Conservation (phyloP, 2,329 filamentous ascomycete species). For the Elsinoe australis region DNA sequence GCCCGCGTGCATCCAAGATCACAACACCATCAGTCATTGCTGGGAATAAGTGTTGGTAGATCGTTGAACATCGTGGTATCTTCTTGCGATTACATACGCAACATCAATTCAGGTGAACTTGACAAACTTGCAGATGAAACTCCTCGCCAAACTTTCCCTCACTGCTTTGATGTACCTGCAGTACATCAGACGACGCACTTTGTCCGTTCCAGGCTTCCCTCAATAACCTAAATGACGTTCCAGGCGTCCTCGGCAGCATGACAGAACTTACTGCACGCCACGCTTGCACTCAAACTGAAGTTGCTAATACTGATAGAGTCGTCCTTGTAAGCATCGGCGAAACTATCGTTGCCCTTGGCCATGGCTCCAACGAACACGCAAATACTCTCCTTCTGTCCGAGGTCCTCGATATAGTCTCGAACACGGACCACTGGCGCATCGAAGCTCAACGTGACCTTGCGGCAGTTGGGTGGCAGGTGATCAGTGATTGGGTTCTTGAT, state of each 20-base stretch:
- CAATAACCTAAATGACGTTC: conserved; percentile 66
- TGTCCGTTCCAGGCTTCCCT: background rate
- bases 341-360: conserved; percentile 94
- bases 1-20: too few relatives aligned
- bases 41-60: background rate
- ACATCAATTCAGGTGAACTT: background rate
- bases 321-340: conserved; percentile 88
- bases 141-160: conserved; percentile 6
- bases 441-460: conserved; percentile 94
- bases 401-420: conserved; percentile 74
- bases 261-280: conserved; percentile 99
- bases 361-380: conserved; percentile 98
- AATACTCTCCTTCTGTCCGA: conserved; percentile 80
- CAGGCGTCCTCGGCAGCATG: conserved; percentile 95
- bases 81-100: too few relatives aligned
- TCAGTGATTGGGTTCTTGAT: conserved; percentile 98
- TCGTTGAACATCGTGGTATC: background rate
- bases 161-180: conserved; percentile 2
- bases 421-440: conserved; percentile 82
- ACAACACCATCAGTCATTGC: background rate
- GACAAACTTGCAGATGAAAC: background rate
- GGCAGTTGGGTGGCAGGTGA: conserved; percentile 91
- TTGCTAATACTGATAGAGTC: conserved; percentile 98
- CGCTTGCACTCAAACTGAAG: conserved; percentile 92
- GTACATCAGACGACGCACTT: background rate